phyloP scores from a whole-genome alignment of 2,329 filamentous ascomycete genomes.

The Nigrograna mackinnonii region DNA sequence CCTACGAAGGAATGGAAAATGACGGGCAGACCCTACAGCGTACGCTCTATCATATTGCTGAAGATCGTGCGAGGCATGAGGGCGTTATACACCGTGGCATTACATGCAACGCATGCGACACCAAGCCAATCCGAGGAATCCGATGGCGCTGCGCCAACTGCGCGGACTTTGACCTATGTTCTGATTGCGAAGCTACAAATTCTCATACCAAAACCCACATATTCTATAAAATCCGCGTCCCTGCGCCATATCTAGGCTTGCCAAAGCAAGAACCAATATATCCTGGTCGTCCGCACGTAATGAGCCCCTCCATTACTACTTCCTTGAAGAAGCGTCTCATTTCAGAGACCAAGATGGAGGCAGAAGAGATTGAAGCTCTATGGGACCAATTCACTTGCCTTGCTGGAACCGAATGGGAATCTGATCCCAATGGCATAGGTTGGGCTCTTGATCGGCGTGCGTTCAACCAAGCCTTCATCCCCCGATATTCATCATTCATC shows the following conservation, averaged over 20 bases:
- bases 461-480: slow-evolving; percentile 88
- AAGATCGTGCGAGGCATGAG: slow-evolving; percentile 86
- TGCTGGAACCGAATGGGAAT: slow-evolving; percentile 80
- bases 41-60: slow-evolving; percentile 87
- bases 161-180: slow-evolving; percentile 92
- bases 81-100: slow-evolving; percentile 92
- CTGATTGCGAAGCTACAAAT: slow-evolving; percentile 80
- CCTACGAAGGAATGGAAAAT: slow-evolving; percentile 44
- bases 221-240: slow-evolving; percentile 94
- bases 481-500: slow-evolving; percentile 77
- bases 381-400: slow-evolving; percentile 98
- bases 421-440: slow-evolving; percentile 76
- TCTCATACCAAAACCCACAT: slow-evolving; percentile 88
- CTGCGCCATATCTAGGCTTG: slow-evolving; percentile 78
- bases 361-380: slow-evolving; percentile 85
- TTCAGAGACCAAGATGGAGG: slow-evolving; percentile 61
- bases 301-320: slow-evolving; percentile 68
- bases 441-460: slow-evolving; percentile 90
- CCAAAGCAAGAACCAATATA: slow-evolving; percentile 62
- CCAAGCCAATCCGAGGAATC: slow-evolving; percentile 86
- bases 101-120: slow-evolving; percentile 86
- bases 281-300: slow-evolving; percentile 70
- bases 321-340: slow-evolving; percentile 66
- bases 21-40: slow-evolving; percentile 81
- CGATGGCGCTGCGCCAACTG: slow-evolving; percentile 96